Evolutionary conservation across 345 rosid genomes (phyloP).

Genomic region (Angophora floribunda): DNA sequence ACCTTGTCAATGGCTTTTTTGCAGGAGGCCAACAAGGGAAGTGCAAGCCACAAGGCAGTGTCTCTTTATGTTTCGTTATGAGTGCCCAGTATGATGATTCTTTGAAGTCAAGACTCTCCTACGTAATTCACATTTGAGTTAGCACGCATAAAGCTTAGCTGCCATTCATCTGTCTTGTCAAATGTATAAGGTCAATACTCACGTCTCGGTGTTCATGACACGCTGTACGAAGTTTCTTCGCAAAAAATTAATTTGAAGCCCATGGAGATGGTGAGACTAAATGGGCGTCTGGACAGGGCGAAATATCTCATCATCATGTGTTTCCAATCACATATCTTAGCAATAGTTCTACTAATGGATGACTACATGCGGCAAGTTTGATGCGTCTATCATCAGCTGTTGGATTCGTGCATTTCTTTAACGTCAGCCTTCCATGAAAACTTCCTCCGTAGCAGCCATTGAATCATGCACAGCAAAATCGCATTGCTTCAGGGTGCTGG

Average conservation of each 20-base stretch:
- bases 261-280: not conserved
- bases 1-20: not conserved
- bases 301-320: accelerated
- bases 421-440: not conserved
- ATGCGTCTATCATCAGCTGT: not conserved
- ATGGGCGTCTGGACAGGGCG: not conserved
- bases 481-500: accelerated
- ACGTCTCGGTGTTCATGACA: accelerated
- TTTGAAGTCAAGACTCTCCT: not conserved
- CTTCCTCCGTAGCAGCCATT: accelerated
- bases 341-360: not conserved
- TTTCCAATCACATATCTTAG: not conserved
- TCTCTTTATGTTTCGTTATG: not conserved
- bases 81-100: not conserved
- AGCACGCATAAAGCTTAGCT: not conserved
- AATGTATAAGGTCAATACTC: not conserved
- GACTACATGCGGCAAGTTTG: not conserved
- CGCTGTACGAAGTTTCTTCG: not conserved
- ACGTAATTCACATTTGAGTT: too few relatives aligned
- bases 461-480: not conserved
- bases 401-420: accelerated
- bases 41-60: not conserved
- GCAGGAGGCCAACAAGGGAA: not conserved
- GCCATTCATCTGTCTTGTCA: not conserved
- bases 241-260: not conserved